Base-by-base conservation (phyloP, 208 protist species). In the Porcisia hertigi region DNA sequence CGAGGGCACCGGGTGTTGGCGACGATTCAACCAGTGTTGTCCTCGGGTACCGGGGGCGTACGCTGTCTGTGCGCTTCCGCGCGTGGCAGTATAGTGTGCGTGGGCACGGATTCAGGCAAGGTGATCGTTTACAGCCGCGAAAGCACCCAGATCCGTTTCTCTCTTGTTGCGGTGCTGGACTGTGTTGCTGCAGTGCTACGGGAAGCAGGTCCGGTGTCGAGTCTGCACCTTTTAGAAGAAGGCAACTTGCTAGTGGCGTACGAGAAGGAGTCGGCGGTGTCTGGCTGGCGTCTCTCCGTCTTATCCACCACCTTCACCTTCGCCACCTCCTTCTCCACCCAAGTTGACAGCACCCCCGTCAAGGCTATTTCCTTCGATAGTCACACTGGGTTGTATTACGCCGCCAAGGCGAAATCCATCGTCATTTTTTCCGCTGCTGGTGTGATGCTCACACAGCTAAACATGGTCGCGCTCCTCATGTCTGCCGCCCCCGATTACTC, bases 121-220 rank as follows among this genome's bases (percentile, higher is more conserved):
- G 82, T 95, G 45, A 66, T 95, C 25, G 83, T 92, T 3, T 89
- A 88, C 79, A 63, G 69, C 14, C 86, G 91, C 14, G 70, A 76
- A 23, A 66, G 65, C 20, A 25, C 57, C 3, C 55, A 60, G 3
- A 69, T 76, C n/a, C 74, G 69, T 16, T 92, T 90, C 77, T 73
- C 58, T 39, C 62, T 92, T 25, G 52, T 69, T 3, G 59, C 78
- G 1, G 76, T 93, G 41, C 74, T 95, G 23, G 76, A 90, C 77
- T 45, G 71, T 2, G 23, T 74, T n/a, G 75, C 79, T 34, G 66
- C 16, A 3, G 16, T 53, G 20, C 20, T 74, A 43, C 72, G 49
- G 2, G 60, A 67, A 0, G 63, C 53, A 7, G 77, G 79, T 23
- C 54, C 65, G 0, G 84, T 92, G 9, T 43, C 71, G 5, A 47